Conservation (phyloP, 345 rosid species). For the Capsella bursapastoris region DNA sequence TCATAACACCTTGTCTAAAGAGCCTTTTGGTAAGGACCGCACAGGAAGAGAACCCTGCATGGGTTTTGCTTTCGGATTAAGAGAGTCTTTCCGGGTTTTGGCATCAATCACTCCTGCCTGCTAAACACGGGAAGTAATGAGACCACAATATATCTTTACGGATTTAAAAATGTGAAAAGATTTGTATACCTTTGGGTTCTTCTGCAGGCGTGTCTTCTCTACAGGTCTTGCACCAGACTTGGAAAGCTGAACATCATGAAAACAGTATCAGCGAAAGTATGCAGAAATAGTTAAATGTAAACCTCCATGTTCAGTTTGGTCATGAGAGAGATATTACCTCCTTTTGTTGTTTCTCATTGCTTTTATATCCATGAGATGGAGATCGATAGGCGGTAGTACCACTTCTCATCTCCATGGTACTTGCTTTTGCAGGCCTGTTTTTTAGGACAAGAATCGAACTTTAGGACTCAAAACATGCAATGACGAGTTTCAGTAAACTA, state of each 20-base stretch:
- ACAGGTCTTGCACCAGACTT: conserved; percentile 34
- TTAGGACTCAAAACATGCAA: conserved; percentile 13
- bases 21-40: conserved; percentile 15
- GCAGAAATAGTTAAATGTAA: neutral
- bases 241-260: conserved; percentile 13
- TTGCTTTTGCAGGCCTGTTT: conserved; percentile 32
- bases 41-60: conserved; percentile 28
- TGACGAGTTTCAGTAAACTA: conserved; percentile 18
- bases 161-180: neutral
- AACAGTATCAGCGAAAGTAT: conserved; percentile 1
- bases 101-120: conserved; percentile 39
- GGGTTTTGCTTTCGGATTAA: conserved; percentile 30
- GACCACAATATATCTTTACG: conserved; percentile 15
- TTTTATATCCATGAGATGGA: conserved; percentile 30
- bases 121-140: conserved; percentile 17
- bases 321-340: conserved; percentile 36
- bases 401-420: conserved; percentile 32
- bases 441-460: conserved; percentile 14
- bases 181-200: conserved; percentile 38
- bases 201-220: conserved; percentile 37
- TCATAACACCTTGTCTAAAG: conserved; percentile 33
- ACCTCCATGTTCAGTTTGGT: conserved; percentile 6
- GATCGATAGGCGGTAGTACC: conserved; percentile 16
- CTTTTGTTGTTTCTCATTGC: conserved; percentile 34
- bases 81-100: conserved; percentile 29